Evolutionary conservation across 2,329 filamentous ascomycete species (phyloP).

Genomic region (Trichoderma semiorbis): DNA sequence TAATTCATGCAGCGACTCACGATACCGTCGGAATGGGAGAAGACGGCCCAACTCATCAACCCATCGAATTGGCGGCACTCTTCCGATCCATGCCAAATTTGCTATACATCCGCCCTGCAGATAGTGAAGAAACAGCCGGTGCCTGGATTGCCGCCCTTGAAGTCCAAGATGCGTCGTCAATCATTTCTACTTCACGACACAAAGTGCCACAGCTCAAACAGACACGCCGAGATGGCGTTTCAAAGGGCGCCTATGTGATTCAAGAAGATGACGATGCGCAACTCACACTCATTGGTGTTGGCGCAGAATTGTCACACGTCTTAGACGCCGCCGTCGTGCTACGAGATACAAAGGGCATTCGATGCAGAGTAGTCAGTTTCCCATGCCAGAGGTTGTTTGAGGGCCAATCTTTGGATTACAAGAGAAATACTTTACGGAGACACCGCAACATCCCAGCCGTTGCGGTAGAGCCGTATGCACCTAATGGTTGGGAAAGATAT

Average conservation of each 20-base stretch:
- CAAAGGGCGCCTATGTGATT: slow-evolving; percentile 46
- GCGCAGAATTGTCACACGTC: slow-evolving; percentile 38
- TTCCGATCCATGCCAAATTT: slow-evolving; percentile 63
- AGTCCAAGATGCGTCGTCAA: slow-evolving; percentile 38
- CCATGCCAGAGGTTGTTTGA: slow-evolving; percentile 40
- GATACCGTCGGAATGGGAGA: slow-evolving; percentile 59
- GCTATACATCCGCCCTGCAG: slow-evolving; percentile 56
- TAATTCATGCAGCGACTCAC: slow-evolving; percentile 60
- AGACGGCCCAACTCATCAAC: slow-evolving; percentile 61
- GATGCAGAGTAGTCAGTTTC: slow-evolving; percentile 36
- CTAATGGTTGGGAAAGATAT: slow-evolving; percentile 4
- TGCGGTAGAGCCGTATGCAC: background rate
- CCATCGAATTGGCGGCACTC: slow-evolving; percentile 53
- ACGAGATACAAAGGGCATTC: slow-evolving; percentile 31
- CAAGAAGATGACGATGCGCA: slow-evolving; percentile 42
- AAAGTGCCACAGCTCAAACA: slow-evolving; percentile 32
- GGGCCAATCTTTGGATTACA: background rate
- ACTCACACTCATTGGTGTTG: slow-evolving; percentile 42
- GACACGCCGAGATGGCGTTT: slow-evolving; percentile 38
- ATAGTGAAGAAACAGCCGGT: slow-evolving; percentile 55
- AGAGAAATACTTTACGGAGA: background rate
- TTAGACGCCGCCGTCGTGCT: slow-evolving; percentile 37
- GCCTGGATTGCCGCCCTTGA: slow-evolving; percentile 50
- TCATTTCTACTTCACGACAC: slow-evolving; percentile 45
- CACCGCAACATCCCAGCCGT: background rate